These are phyloP conservation scores for Ophiostoma triangulosporum DNA, from an alignment of 2,329 filamentous ascomycete genomes.

Conservation along the genomic window DNA sequence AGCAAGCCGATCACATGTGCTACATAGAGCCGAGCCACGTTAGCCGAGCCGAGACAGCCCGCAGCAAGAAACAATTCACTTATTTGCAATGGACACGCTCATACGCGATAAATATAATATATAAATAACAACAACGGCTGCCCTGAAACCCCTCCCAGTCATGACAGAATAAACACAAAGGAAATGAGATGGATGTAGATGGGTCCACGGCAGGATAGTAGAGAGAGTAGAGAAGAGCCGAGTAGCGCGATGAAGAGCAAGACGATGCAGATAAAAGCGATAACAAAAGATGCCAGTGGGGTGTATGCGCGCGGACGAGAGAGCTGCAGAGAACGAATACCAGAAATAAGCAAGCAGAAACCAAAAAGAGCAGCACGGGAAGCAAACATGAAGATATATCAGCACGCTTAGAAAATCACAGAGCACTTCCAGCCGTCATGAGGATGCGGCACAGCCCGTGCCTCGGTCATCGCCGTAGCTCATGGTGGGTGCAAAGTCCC, in stretches of 20 bases:
- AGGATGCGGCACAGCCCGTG: too few relatives aligned
- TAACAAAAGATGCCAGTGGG: neutral
- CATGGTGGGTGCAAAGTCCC: too few relatives aligned
- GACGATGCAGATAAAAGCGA: neutral
- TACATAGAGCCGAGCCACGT: neutral
- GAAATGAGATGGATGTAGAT: constrained; percentile 7
- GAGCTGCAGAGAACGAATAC: neutral
- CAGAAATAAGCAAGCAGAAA: neutral
- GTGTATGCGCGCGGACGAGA: neutral
- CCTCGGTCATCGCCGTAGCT: too few relatives aligned
- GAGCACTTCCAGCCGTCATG: neutral
- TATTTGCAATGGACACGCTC: neutral
- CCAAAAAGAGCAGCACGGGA: neutral
- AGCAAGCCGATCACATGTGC: neutral
- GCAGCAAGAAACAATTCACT: too few relatives aligned
- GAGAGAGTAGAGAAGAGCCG: neutral
- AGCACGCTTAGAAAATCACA: neutral
- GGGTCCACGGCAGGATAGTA: neutral
- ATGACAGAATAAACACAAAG: constrained; percentile 13
- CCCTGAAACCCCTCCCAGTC: neutral
- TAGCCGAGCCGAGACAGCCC: neutral
- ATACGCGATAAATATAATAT: neutral
- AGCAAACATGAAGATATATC: neutral
- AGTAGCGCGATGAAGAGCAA: neutral
- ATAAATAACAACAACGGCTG: neutral